A percentile compares a stretch with the other conserved stretches of the same genome.
Conservation (phyloP, 129 eudicot species). For the Ambrosia artemisiifolia region DNA sequence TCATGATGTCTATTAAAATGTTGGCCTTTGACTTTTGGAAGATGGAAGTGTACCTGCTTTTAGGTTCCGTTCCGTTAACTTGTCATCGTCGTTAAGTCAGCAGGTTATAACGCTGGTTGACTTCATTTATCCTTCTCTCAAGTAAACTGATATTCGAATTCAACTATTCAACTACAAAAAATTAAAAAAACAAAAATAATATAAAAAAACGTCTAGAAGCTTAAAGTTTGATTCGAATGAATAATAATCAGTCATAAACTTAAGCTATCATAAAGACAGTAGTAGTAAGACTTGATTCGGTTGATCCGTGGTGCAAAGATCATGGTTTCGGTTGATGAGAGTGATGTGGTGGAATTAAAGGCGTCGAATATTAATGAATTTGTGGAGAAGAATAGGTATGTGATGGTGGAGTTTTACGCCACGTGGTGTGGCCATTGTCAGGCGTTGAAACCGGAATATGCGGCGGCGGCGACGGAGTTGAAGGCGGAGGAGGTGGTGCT, state of each 20-base stretch:
- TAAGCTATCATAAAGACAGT: too few species aligned
- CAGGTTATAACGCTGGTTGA: slow-evolving; percentile 13
- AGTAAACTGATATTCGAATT: not conserved
- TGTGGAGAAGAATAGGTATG: slow-evolving; percentile 47
- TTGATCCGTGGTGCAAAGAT: too few species aligned
- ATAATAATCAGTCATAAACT: too few species aligned
- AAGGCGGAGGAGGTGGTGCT: slow-evolving; percentile 57
- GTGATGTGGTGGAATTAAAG: slow-evolving; percentile 58
- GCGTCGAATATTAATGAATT: slow-evolving; percentile 53
- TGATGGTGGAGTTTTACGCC: slow-evolving; percentile 86
- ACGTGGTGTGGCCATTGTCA: slow-evolving; percentile 88
- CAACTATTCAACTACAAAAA: too few species aligned
- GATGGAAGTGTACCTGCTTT: slow-evolving; percentile 22
- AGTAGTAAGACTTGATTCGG: too few species aligned
- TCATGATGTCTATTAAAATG: slow-evolving; percentile 3
- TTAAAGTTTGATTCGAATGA: too few species aligned
- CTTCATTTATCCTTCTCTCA: not conserved
- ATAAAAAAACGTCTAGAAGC: too few species aligned
- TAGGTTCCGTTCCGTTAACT: not conserved
- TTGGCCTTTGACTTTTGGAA: slow-evolving; percentile 8
- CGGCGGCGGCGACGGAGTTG: slow-evolving; percentile 77
- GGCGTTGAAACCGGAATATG: slow-evolving; percentile 79
- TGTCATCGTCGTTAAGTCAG: slow-evolving; percentile 14
- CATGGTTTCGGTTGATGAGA: slow-evolving; percentile 74
- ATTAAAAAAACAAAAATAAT: too few species aligned